A percentile compares a stretch with the other conserved stretches of the same genome.
Conservation (phyloP, 176 grass and related monocot genomes). For the Otatea glauca region DNA sequence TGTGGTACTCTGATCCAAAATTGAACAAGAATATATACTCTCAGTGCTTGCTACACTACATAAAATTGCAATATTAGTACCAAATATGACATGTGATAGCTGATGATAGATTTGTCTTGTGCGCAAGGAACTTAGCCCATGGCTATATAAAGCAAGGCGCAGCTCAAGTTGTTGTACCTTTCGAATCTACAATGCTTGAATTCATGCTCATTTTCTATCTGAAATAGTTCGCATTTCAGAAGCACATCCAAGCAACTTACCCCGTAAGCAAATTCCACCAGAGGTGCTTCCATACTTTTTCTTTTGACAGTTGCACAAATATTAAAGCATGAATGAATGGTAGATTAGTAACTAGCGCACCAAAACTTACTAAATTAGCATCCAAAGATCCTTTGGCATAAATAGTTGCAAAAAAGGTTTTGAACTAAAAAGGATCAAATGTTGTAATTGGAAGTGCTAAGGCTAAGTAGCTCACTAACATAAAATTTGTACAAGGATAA, state of each 20-base stretch:
- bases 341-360: not conserved
- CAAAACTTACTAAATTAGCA: conserved; percentile 1
- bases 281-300: too few species aligned
- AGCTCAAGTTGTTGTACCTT: not conserved
- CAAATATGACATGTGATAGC: not conserved
- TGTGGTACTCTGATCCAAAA: conserved; percentile 30
- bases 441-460: not conserved
- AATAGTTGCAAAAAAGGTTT: not conserved
- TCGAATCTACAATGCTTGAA: not conserved
- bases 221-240: not conserved
- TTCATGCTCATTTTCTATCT: not conserved
- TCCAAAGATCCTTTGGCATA: not conserved
- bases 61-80: not conserved
- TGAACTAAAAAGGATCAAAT: not conserved
- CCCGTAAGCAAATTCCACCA: not conserved
- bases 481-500: not conserved
- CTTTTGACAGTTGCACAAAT: too few species aligned
- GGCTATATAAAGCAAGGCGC: not conserved
- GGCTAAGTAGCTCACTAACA: not conserved
- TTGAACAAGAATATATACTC: conserved; percentile 7
- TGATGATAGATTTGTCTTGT: not conserved
- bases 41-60: not conserved
- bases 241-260: not conserved
- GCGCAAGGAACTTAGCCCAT: not conserved
- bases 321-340: too few species aligned